Evolutionary conservation across 2,329 filamentous ascomycete genomes (phyloP), one percentile per base, ranked within the genome.

Genomic region (Gnomoniopsis smithogilvyi): DNA sequence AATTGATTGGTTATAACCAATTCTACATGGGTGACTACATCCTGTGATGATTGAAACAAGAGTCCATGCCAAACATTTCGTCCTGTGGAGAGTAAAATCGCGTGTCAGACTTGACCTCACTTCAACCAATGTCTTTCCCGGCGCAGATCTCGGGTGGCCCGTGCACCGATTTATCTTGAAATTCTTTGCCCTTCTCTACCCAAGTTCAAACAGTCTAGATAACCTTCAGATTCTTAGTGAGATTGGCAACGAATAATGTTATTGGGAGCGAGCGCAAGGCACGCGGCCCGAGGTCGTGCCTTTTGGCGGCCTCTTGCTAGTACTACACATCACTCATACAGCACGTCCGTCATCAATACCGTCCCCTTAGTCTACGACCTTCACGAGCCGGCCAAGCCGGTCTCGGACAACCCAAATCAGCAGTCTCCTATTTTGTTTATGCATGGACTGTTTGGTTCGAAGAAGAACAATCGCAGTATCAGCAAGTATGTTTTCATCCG

Each of bases 381-480:
- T 47, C 86, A 92, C 69, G 76, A 83, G 67, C 85, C 89, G 1
- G 67, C 76, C 1, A 78, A 77, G 52, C 71, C 73, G 2, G 72
- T 74, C 26, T 69, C 73, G 56, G 71, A 78, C 68, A 70, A 73
- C 60, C 60, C 60, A 14, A 50, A 60, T 53, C 73, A 76, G 62
- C 72, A 73, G 36, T 68, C 76, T 43, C 90, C 93, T 2, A 91
- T 98, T 64, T 75, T 98, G 62, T 90, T 98, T 65, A 85, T 98
- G 69, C 94, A 98, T 72, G 94, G 95, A 1, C 80, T 98, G 12
- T 97, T 98, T 69, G 94, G 94, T 21, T 96, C 91, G 41, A 96
- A 96, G 78, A 92, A 91, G 78, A 98, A 98, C 72, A 96, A 97
- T 72, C 82, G 93, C 72, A 91, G 84, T 68, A 95, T 98, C 63